Evolutionary conservation across 495 filamentous ascomycete genomes (phyloP), one percentile per base, ranked within the genome.

Genomic region (Hapsidospora chrysogenum): DNA sequence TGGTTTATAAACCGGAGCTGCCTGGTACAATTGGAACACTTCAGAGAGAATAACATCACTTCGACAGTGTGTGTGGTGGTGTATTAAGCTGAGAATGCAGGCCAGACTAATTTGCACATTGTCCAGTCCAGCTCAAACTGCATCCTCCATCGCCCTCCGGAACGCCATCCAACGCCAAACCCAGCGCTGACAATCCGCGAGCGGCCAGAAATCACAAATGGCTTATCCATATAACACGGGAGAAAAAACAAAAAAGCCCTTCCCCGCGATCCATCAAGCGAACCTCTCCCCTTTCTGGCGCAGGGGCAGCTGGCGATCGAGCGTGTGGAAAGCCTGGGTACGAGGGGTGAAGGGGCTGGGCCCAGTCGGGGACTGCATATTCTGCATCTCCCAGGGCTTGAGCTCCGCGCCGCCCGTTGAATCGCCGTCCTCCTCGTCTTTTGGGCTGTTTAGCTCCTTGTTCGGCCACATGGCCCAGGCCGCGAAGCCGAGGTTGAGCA

Each of bases 381-480:
- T 44, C 23, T 59, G 55, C 64, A 68, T 63, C 47, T 69, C 64
- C 46, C 45, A 56, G 28, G 45, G 23, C 44, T 56, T 53, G 17
- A 33, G 19, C 2, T 39, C 22, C 6, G 17, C 14, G 21, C 16
- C 22, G 31, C 49, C 40, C 13, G 50, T 51, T 9, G 48, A 44
- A 10, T 58, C 58, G 8, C 53, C 54, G 26, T 62, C 53, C 39
- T 51, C 48, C 25, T 49, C 53, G 22, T 60, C 50, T 16, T 58
- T 56, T 38, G 54, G 48, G 29, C 48, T 20, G 18, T 47, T 43
- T 17, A 57, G 33, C 40, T 56, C 55, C 26, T 51, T 33, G 31
- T 73, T 73, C 18, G 74, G 69, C 48, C 75, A 60, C 57, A 79
- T 66, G 11, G 74, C 70, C 51, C 68, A 73, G 22, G 78, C 44